Percentiles rank a stretch among this genome's conserved stretches.
phyloP scores from a whole-genome alignment of 768 basidiomycete species.

The Daedaleopsis sinensis region DNA sequence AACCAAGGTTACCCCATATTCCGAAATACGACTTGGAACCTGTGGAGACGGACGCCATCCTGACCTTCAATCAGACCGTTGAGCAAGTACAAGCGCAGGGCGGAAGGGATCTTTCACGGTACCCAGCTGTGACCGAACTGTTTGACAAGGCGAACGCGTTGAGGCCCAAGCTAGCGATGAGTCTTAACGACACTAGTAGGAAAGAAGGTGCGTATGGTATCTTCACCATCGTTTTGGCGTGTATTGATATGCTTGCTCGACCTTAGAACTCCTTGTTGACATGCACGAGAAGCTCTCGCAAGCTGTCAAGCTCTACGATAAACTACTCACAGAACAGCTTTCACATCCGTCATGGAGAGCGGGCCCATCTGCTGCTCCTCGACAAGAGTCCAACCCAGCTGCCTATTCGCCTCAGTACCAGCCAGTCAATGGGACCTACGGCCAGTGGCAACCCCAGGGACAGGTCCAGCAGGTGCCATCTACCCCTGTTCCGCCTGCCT shows the following conservation, averaged over 20 bases:
- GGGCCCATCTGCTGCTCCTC: constrained; percentile 9
- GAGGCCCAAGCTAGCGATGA: constrained; percentile 81
- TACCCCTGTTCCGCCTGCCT: constrained; percentile 11
- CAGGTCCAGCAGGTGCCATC: constrained; percentile 15
- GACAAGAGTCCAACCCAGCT: constrained; percentile 26
- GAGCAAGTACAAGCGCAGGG: constrained; percentile 82
- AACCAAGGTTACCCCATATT: constrained; percentile 52
- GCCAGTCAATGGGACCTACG: constrained; percentile 10
- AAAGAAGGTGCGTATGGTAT: constrained; percentile 70
- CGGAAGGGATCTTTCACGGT: constrained; percentile 74
- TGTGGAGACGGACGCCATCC: constrained; percentile 80
- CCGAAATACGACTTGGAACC: constrained; percentile 83
- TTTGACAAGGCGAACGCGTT: constrained; percentile 81
- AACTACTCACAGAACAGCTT: constrained; percentile 82
- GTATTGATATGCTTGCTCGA: not conserved
- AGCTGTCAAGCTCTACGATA: constrained; percentile 90
- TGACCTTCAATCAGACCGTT: constrained; percentile 90
- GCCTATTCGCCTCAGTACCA: constrained; percentile 32
- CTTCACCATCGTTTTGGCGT: not conserved
- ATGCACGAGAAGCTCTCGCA: constrained; percentile 96
- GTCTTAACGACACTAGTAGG: constrained; percentile 79
- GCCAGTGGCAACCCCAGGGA: constrained; percentile 24
- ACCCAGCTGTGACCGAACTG: constrained; percentile 82
- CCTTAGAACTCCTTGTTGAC: constrained; percentile 79
- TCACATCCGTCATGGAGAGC: constrained; percentile 67